Base-by-base conservation (phyloP, 257 asterid species). In the Osmanthus fragrans region DNA sequence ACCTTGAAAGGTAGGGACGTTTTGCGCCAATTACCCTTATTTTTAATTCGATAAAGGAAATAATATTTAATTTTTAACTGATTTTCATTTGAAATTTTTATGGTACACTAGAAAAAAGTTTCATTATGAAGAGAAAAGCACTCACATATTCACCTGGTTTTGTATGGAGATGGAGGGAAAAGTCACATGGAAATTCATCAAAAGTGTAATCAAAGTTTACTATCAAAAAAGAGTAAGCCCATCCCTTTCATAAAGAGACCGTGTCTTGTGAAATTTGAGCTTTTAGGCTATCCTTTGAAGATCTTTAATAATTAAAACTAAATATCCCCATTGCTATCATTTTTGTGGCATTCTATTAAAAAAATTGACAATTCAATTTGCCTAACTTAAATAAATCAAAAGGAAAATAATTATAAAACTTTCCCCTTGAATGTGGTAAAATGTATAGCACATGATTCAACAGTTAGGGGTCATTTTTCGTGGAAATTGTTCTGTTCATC, bases 131-230 rank as follows among this genome's bases (percentile, higher is more conserved):
- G 56, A 29, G 64, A 63, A 63, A 70, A 76, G 83, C 71, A 82
- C 16, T 15, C 77, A 80, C 23, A 67, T 67, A 75, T 71, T 81
- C 82, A 84, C 82, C 76, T 76, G 84, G 60, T 56, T n/a, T 66
- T 70, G 83, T n/a, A 33, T 51, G 49, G 40, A 77, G 36, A 47
- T 64, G 86, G 82, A 56, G 65, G 27, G 29, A 74, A 74, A 82
- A 80, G 47, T 80, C 11, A 32, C 89, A 85, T 77, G 87, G 80
- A 83, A 82, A 80, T 71, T 85, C 76, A 80, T 72, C 25, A 71
- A 63, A 85, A 70, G 84, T 81, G 70, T 36, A 71, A 47, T 11
- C 51, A 80, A 84, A 84, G 85, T 81, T 33, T 19, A 29, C 71
- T 18, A 65, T 33, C 64, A 74, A 64, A 65, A 82, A 76, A 40